These are phyloP conservation scores for Vitellaria paradoxa DNA, from an alignment of 179 eudicot genomes.

Conservation along the genomic window DNA sequence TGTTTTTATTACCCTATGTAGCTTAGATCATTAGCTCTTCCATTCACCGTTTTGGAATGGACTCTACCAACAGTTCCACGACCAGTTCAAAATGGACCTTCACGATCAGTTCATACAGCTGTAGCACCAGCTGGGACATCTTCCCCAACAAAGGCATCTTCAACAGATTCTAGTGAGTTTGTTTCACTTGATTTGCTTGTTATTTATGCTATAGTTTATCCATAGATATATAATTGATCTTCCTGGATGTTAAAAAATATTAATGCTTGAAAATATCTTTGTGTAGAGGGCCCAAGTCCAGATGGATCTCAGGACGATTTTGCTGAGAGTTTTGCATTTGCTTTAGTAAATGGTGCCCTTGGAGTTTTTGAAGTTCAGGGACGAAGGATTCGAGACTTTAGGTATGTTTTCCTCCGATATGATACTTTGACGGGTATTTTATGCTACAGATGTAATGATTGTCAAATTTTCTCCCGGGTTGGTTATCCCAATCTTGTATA, in stretches of 20 bases:
- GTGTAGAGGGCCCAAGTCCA: constrained; percentile 52
- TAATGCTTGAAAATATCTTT: constrained; percentile 19
- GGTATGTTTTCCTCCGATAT: constrained; percentile 38
- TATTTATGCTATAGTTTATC: not conserved
- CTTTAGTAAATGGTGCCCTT: constrained; percentile 92
- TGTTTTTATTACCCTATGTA: constrained; percentile 41
- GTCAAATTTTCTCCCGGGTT: not conserved
- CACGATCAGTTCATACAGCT: constrained; percentile 39
- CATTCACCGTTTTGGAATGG: constrained; percentile 98
- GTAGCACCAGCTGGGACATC: constrained; percentile 45
- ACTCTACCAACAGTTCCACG: constrained; percentile 96
- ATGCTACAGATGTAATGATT: not conserved
- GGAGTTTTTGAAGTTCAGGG: constrained; percentile 99
- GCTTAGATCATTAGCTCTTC: constrained; percentile 99
- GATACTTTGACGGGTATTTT: not conserved
- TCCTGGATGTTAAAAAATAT: not conserved
- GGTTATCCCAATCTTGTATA: not conserved
- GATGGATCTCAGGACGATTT: constrained; percentile 88
- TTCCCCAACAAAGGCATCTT: constrained; percentile 42
- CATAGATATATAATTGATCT: not conserved
- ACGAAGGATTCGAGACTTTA: constrained; percentile 91
- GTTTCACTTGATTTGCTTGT: constrained; percentile 7
- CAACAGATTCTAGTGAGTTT: constrained; percentile 73
- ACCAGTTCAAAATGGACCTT: constrained; percentile 53
- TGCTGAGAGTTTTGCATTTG: constrained; percentile 95